Percentiles rank a stretch among this genome's conserved stretches.
phyloP scores from a whole-genome alignment of 257 asterid species.

The Capsicum pubescens region DNA sequence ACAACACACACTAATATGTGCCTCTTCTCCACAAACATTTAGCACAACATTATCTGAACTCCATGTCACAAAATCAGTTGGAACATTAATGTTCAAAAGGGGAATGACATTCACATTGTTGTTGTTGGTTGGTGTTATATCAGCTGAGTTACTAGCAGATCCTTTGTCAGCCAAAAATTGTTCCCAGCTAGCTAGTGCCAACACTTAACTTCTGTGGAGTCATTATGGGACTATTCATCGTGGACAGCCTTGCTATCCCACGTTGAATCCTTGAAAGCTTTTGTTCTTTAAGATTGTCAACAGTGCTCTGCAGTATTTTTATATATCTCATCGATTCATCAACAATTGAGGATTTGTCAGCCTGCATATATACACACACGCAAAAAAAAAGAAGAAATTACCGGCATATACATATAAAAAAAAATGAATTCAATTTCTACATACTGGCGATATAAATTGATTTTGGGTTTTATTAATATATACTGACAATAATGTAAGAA shows the following conservation, averaged over 20 bases:
- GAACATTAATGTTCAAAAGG: not conserved
- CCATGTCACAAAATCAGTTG: conserved; percentile 41
- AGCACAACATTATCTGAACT: conserved; percentile 44
- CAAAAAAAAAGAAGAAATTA: too few species aligned
- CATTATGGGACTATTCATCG: conserved; percentile 10
- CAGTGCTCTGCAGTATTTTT: conserved; percentile 43
- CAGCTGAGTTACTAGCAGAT: conserved; percentile 29
- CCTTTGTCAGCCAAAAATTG: conserved; percentile 58
- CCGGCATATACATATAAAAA: not conserved
- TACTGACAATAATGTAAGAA: too few species aligned
- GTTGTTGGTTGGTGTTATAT: not conserved
- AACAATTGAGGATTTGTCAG: conserved; percentile 75
- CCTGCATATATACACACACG: conserved; percentile 39
- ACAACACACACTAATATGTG: conserved; percentile 46
- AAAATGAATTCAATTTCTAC: not conserved
- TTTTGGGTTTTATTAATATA: too few species aligned
- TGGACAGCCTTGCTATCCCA: not conserved
- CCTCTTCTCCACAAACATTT: conserved; percentile 36
- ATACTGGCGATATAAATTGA: not conserved
- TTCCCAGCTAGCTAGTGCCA: conserved; percentile 38
- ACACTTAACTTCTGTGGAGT: conserved; percentile 20
- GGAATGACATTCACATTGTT: conserved; percentile 26
- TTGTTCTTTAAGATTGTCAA: conserved; percentile 48
- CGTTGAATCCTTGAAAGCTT: conserved; percentile 49
- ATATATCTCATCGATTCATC: conserved; percentile 69